Conservation (phyloP, 2,329 filamentous ascomycete species). For the Aspergillus brasiliensis region DNA sequence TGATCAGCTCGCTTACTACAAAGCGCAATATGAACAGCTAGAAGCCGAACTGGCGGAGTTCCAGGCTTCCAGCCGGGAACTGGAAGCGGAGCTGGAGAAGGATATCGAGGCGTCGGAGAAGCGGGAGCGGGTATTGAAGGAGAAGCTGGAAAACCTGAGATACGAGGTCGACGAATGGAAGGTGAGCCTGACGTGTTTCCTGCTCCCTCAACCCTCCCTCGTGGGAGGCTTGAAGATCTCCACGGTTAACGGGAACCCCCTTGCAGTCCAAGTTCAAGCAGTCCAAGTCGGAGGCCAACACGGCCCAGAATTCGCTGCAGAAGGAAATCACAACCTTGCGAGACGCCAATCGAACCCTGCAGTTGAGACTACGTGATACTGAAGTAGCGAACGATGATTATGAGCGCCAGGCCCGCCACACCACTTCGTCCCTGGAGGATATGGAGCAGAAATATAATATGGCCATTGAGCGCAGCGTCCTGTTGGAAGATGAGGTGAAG, state of each 20-base stretch:
- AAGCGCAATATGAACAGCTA: slow-evolving; percentile 89
- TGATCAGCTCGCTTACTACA: slow-evolving; percentile 90
- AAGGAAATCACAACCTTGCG: slow-evolving; percentile 94
- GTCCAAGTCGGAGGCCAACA: slow-evolving; percentile 82
- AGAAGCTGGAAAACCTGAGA: slow-evolving; percentile 79
- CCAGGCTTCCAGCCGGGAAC: slow-evolving; percentile 87
- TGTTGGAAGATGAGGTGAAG: slow-evolving; percentile 95
- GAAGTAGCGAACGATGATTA: slow-evolving; percentile 99
- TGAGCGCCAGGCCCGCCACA: slow-evolving; percentile 93
- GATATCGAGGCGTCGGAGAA: slow-evolving; percentile 96
- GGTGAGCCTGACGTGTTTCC: slow-evolving; percentile 53
- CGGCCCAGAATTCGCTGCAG: slow-evolving; percentile 81
- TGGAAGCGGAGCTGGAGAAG: slow-evolving; percentile 92
- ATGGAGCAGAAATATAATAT: slow-evolving; percentile 97
- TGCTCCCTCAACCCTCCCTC: not conserved
- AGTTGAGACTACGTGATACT: slow-evolving; percentile 85
- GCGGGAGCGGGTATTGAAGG: slow-evolving; percentile 79
- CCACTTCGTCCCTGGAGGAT: slow-evolving; percentile 92
- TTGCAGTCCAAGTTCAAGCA: slow-evolving; percentile 90
- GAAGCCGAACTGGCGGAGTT: slow-evolving; percentile 92
- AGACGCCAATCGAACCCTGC: slow-evolving; percentile 77
- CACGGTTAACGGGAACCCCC: slow-evolving; percentile 5
- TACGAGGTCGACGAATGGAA: slow-evolving; percentile 99
- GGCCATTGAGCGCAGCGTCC: slow-evolving; percentile 84
- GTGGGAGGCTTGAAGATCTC: slow-evolving; percentile 3